Evolutionary conservation across 768 basidiomycete species (phyloP).

Genomic region (Galerina sulciceps): DNA sequence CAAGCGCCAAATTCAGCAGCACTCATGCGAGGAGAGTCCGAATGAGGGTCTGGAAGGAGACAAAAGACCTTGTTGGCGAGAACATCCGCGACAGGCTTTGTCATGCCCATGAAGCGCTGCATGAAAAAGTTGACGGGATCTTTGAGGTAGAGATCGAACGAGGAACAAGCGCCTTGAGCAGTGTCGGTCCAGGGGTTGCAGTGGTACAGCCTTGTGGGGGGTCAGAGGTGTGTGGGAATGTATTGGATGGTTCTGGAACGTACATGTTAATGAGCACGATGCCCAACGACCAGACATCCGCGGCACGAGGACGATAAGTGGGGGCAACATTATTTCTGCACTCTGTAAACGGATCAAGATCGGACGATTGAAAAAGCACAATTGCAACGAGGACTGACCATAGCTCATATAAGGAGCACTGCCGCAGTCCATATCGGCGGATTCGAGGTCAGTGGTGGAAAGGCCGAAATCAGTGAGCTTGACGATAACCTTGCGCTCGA

Average conservation of each 20-base stretch:
- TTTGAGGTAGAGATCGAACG: slow-evolving; percentile 80
- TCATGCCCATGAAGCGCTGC: slow-evolving; percentile 90
- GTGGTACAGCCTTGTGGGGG: slow-evolving; percentile 83
- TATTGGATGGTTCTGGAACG: slow-evolving; percentile 29
- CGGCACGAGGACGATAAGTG: slow-evolving; percentile 91
- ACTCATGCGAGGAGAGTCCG: slow-evolving; percentile 69
- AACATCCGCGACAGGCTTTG: slow-evolving; percentile 82
- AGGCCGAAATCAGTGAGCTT: slow-evolving; percentile 98
- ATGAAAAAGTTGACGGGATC: slow-evolving; percentile 88
- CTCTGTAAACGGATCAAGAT: slow-evolving; percentile 51
- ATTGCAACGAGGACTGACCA: slow-evolving; percentile 52
- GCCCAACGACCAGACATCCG: slow-evolving; percentile 98
- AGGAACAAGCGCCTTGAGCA: slow-evolving; percentile 74
- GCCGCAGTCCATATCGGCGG: slow-evolving; percentile 97
- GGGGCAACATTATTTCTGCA: slow-evolving; percentile 98
- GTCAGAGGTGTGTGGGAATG: neutral
- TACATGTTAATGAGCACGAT: slow-evolving; percentile 99
- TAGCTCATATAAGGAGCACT: slow-evolving; percentile 99
- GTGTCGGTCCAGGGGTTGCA: slow-evolving; percentile 99
- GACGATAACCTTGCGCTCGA: slow-evolving; percentile 89
- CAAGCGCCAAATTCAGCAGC: slow-evolving; percentile 88
- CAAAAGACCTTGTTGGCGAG: slow-evolving; percentile 86
- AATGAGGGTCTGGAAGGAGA: slow-evolving; percentile 65
- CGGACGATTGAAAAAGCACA: neutral
- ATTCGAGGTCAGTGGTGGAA: slow-evolving; percentile 86